Percentiles rank a stretch among this genome's conserved stretches.
Conservation (phyloP, 805 yeast species). For the Candida koratica region DNA sequence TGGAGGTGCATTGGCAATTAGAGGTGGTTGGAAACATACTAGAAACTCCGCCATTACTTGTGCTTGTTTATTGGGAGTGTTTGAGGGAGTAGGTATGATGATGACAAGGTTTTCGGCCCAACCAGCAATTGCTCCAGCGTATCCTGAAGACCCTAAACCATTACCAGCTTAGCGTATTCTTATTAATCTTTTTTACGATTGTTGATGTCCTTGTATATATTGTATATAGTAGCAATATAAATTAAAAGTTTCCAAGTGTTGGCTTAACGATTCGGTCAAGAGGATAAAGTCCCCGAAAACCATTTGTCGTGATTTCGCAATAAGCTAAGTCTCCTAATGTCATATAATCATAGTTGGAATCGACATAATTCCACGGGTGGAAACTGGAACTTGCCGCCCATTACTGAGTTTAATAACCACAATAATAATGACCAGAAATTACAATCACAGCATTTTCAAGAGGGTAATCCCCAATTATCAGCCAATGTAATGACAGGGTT, state of each 20-base stretch:
- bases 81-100: slow-evolving; percentile 98
- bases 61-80: slow-evolving; percentile 93
- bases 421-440: background rate
- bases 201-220: slow-evolving; percentile 6
- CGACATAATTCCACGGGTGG: slow-evolving; percentile 40
- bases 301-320: background rate
- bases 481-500: slow-evolving; percentile 26
- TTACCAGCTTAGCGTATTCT: slow-evolving; percentile 38
- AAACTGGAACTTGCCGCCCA: slow-evolving; percentile 31
- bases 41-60: slow-evolving; percentile 96
- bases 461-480: background rate
- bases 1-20: slow-evolving; percentile 95
- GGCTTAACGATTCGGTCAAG: no score
- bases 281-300: no score
- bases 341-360: slow-evolving; percentile 30
- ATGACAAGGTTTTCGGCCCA: slow-evolving; percentile 89
- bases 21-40: slow-evolving; percentile 98
- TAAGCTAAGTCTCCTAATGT: slow-evolving; percentile 18
- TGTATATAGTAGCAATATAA: slow-evolving; percentile 5
- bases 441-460: slow-evolving; percentile 9
- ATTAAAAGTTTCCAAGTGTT: background rate
- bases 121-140: slow-evolving; percentile 45
- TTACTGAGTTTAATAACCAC: slow-evolving; percentile 7
- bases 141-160: slow-evolving; percentile 38
- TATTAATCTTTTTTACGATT: slow-evolving; percentile 4